Base-by-base conservation (phyloP, 305 asterid genomes). In the Andrographis paniculata region DNA sequence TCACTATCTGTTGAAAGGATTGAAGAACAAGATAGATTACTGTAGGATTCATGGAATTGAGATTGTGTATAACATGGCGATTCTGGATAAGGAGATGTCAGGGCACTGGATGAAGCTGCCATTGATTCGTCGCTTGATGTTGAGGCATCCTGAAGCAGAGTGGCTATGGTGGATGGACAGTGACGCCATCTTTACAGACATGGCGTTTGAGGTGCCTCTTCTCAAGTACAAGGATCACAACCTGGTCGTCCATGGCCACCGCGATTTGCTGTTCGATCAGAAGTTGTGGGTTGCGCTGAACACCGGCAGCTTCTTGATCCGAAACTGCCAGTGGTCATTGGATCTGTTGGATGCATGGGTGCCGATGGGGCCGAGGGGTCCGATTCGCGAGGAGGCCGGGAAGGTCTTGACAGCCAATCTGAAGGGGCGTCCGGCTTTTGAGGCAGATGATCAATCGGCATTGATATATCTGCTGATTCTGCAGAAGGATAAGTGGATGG, bases 131-230 rank as follows among this genome's bases (percentile, higher is more conserved):
- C 72, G 84, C 48, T 42, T 89, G 59, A 89, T 89, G 97, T 35
- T 89, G 67, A 76, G 94, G 1, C 97, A 89, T 63, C 97, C 97
- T 8, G 97, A 89, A 60, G 84, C 82, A 1, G 95, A 89, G 77
- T 89, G 95, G 95, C 67, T 89, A 58, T 89, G 97, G 97, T 89
- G 97, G 97, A 82, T 89, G 94, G 95, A 89, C 45, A 85, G 93
- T 65, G 97, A 89, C 76, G 95, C 95, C 14, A 42, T 89, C 70
- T 82, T 89, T 56, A 85, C 97, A 9, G 97, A 89, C 30, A 89
- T 89, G 93, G 64, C 59, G 15, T 89, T 89, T 40, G 93, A 78
- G 68, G 40, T 89, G 9, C 94, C 97, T 2, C 54, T 68, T 18
- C 21, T 45, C 1, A 85, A 78, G 81, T 89, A 89, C 45, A 67